Percentiles rank a stretch among this genome's conserved stretches.
phyloP scores from a whole-genome alignment of 176 grass and related monocot genomes.

The Oryza glumipatula region DNA sequence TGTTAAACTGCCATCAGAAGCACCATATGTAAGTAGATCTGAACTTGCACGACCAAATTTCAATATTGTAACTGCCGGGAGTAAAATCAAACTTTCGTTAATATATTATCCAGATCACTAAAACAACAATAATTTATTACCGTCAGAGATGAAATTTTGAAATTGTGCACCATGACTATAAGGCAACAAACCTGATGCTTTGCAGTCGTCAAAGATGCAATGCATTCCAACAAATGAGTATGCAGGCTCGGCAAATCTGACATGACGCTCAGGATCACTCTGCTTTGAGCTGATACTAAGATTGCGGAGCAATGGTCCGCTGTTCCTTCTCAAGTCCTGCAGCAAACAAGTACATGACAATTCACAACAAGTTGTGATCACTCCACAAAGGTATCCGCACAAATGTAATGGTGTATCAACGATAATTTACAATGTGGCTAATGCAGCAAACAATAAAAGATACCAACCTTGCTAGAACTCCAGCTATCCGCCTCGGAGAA shows the following conservation, averaged over 20 bases:
- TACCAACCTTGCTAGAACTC: constrained; percentile 69
- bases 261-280: constrained; percentile 65
- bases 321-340: constrained; percentile 79
- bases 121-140: constrained; percentile 23
- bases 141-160: constrained; percentile 20
- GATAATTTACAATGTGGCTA: constrained; percentile 8
- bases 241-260: constrained; percentile 67
- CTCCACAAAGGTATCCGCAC: background rate
- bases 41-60: constrained; percentile 94
- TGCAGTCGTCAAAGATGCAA: constrained; percentile 96
- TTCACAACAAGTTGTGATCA: background rate
- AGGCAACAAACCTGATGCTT: constrained; percentile 81
- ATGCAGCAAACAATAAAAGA: background rate
- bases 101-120: constrained; percentile 21
- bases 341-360: constrained; percentile 41
- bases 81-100: constrained; percentile 31
- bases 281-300: constrained; percentile 67
- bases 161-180: constrained; percentile 7
- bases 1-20: constrained; percentile 83
- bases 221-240: constrained; percentile 99
- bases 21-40: constrained; percentile 88
- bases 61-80: constrained; percentile 73
- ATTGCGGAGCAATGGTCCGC: constrained; percentile 46
- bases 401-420: background rate
- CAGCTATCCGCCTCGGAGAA: constrained; percentile 72